Evolutionary conservation across 2,329 filamentous ascomycete species (phyloP).

Genomic region (Paracamarosporium sp.): DNA sequence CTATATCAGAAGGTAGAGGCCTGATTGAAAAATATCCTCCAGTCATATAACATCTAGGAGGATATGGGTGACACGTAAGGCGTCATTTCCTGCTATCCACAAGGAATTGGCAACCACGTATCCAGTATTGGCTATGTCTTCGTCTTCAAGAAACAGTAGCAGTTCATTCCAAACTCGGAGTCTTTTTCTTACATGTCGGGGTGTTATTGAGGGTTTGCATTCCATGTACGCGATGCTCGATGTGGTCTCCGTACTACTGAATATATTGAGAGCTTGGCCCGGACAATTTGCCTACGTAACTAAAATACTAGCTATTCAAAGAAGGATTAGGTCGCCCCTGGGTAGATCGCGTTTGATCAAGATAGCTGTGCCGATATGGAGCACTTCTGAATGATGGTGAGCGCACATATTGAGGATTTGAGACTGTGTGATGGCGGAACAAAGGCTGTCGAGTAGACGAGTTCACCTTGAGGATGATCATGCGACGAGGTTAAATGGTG

Average conservation of each 20-base stretch:
- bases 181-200: neutral
- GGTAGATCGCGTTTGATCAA: constrained; percentile 7
- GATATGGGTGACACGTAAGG: too few species aligned
- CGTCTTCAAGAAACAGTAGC: too few species aligned
- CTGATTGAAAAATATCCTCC: neutral
- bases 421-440: neutral
- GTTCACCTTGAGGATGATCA: neutral
- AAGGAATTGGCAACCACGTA: too few species aligned
- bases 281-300: neutral
- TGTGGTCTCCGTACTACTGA: constrained; percentile 1
- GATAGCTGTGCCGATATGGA: neutral
- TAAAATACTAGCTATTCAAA: constrained; percentile 3
- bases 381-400: neutral
- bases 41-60: neutral
- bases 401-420: neutral
- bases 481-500: neutral
- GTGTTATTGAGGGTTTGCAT: neutral
- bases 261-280: neutral
- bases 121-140: too few species aligned
- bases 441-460: neutral
- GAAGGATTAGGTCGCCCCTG: neutral
- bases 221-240: constrained; percentile 5
- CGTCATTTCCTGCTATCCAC: too few species aligned
- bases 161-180: neutral
- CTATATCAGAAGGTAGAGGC: neutral